phyloP scores from a whole-genome alignment of 2,329 filamentous ascomycete species.

The Aschersonia sp. region DNA sequence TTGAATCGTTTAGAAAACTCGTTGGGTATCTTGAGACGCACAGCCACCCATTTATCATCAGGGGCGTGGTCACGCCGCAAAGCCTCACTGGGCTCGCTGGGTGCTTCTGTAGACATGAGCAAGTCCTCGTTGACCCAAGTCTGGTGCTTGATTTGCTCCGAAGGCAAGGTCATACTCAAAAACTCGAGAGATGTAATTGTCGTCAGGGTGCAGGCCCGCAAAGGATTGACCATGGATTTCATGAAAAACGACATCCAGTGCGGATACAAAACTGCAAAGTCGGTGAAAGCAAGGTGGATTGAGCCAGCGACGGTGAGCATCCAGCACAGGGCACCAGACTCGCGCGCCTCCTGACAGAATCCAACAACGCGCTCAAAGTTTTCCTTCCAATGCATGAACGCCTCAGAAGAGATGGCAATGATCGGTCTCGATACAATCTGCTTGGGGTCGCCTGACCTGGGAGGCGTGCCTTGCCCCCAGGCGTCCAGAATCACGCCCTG shows the following conservation, averaged over 20 bases:
- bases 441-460: conserved; percentile 24
- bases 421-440: conserved; percentile 36
- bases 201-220: conserved; percentile 47
- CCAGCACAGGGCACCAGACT: conserved; percentile 30
- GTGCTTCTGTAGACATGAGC: conserved; percentile 25
- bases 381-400: conserved; percentile 54
- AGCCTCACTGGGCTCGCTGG: conserved; percentile 21
- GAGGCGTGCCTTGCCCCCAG: conserved; percentile 40
- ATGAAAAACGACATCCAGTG: conserved; percentile 40
- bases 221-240: conserved; percentile 49
- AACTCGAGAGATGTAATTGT: conserved; percentile 49
- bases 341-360: conserved; percentile 39
- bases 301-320: conserved; percentile 41
- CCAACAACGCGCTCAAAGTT: conserved; percentile 45
- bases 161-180: conserved; percentile 35
- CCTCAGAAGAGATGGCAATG: conserved; percentile 50
- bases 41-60: conserved; percentile 41
- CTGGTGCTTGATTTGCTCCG: conserved; percentile 29
- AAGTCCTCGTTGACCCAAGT: conserved; percentile 39
- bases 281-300: conserved; percentile 50
- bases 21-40: conserved; percentile 40
- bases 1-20: conserved; percentile 37
- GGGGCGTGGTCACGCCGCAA: conserved; percentile 39
- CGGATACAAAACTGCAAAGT: conserved; percentile 51
- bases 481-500: conserved; percentile 54